Evolutionary conservation across 2,329 filamentous ascomycete genomes (phyloP), one percentile per base, ranked within the genome.

Genomic region (Corynespora cassiicola): DNA sequence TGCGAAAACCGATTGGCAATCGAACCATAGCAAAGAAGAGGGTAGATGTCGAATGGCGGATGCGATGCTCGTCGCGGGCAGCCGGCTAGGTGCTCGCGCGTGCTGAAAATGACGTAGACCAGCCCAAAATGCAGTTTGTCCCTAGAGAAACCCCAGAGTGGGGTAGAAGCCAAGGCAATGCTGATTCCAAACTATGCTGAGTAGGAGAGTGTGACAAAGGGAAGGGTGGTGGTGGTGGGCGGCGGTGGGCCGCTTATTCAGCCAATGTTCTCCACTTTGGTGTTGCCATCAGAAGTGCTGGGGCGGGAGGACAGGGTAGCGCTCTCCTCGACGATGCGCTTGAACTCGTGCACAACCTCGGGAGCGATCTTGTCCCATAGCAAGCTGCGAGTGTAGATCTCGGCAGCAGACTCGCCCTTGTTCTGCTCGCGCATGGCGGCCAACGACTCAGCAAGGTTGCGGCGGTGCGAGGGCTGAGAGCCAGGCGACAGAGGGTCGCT

Each of bases 291-390:
- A 11, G 64, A 55, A 16, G 61, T 66, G 50, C 49, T 55, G 32
- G 65, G 63, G 35, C 61, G 53, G 8, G 65, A 66, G 47, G 60
- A 49, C 19, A 45, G 58, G 46, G 59, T 56, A 37, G 61, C 85
- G 71, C 80, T 86, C 62, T 94, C 87, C 50, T 87, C 83, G 56
- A 96, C 87, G 81, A 95, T 90, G 70, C 89, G 88, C 59, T 88
- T 88, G 75, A 97, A 97, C 66, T 92, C 90, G 56, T 85, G 84
- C 36, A 99, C 90, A 31, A 97, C 90, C 51, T 97, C 90, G 56
- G 84, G 81, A 10, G 94, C 91, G 56, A 97, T 91, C 70, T 91
- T 88, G 62, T 96, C 90, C 89, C 90, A 96, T 41, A 97, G 83
- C 46, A 97, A 79, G 47, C 90, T 95, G 41, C 92, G 82, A 21